These are phyloP conservation scores for Effrenium voratum DNA, from an alignment of 73 alveolate species.

Conservation along the genomic window DNA sequence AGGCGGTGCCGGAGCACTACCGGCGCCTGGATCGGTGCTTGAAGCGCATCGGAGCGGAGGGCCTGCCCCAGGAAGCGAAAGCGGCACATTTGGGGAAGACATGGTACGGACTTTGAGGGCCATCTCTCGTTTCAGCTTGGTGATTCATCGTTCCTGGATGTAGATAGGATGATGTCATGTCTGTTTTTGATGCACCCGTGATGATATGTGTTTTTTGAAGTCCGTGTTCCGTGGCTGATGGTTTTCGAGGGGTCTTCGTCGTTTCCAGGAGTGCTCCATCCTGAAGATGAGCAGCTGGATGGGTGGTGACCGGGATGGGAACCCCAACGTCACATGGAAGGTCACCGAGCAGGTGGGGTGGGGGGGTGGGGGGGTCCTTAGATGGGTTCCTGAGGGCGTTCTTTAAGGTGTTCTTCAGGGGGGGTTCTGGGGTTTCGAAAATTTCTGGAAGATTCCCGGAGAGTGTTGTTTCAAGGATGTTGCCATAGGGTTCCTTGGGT, in stretches of 20 bases:
- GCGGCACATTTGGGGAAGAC: too few species aligned
- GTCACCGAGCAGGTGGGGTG: conserved; percentile 22
- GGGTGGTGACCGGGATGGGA: conserved; percentile 83
- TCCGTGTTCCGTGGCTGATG: neutral
- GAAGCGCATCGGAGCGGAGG: conserved; percentile 57
- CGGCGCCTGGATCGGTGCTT: conserved; percentile 78
- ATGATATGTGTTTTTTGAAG: too few species aligned
- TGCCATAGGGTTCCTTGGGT: too few species aligned
- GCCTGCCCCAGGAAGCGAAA: conserved; percentile 38
- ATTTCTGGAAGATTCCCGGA: too few species aligned
- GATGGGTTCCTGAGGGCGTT: too few species aligned
- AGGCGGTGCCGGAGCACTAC: conserved; percentile 81
- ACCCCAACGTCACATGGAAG: conserved; percentile 68
- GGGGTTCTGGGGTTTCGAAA: too few species aligned
- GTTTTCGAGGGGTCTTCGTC: neutral
- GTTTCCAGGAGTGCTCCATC: neutral
- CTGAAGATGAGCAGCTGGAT: conserved; percentile 77
- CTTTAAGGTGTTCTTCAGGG: too few species aligned
- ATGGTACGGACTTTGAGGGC: too few species aligned
- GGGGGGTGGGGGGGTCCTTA: too few species aligned
- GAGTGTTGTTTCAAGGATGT: too few species aligned
- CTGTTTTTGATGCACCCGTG: too few species aligned
- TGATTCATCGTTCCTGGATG: neutral
- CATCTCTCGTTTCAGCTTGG: neutral
- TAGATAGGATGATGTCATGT: neutral